These are phyloP conservation scores for Laguncularia racemosa DNA, from an alignment of 345 rosid genomes.

Conservation along the genomic window DNA sequence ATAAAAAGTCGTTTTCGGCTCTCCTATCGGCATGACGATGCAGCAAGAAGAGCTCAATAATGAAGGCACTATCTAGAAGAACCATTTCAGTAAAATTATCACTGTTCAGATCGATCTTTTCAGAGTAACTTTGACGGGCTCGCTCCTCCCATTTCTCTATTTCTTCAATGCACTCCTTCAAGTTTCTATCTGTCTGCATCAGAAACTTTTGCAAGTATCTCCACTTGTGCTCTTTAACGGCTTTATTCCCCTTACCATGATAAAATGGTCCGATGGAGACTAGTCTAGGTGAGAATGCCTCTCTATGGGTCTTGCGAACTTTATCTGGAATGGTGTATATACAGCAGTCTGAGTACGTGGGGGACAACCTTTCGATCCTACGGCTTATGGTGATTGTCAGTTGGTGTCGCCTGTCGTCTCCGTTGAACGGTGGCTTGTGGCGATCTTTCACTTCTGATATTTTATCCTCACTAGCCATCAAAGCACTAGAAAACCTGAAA, in stretches of 20 bases:
- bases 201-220: constrained; percentile 7
- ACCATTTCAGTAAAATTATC: constrained; percentile 4
- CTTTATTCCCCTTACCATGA: constrained; percentile 2
- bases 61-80: constrained; percentile 8
- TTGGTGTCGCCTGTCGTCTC: no score
- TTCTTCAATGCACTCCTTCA: not conserved
- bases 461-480: no score
- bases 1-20: not conserved
- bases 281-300: constrained; percentile 9
- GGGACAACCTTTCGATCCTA: no score
- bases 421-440: no score
- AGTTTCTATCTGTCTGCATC: not conserved
- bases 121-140: constrained; percentile 7
- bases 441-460: no score
- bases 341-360: not conserved
- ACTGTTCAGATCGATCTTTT: not conserved
- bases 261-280: constrained; percentile 15
- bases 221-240: constrained; percentile 11
- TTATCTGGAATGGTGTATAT: constrained; percentile 11
- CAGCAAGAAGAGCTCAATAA: constrained; percentile 1
- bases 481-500: no score
- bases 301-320: not conserved
- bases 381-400: no score
- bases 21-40: not conserved
- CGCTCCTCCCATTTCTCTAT: not conserved